phyloP scores from a whole-genome alignment of 768 basidiomycete genomes.

The Leucogyrophana mollusca region DNA sequence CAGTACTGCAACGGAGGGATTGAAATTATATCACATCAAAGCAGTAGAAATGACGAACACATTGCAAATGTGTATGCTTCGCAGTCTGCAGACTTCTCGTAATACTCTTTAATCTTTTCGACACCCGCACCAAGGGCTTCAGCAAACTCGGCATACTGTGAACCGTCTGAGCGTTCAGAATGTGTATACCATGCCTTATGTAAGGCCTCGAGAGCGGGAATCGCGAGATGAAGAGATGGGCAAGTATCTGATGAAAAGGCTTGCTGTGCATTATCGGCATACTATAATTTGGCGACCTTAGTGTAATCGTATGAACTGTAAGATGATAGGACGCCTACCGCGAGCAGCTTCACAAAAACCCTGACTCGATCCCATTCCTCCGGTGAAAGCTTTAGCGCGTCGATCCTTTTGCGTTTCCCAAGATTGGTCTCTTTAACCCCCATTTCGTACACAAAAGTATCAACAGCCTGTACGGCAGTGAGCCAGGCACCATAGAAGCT shows the following conservation, averaged over 20 bases:
- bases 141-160: conserved; percentile 18
- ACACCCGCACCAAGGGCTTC: conserved; percentile 23
- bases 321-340: conserved; percentile 9
- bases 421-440: conserved; percentile 14
- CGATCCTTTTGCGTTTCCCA: conserved; percentile 12
- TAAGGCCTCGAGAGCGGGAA: conserved; percentile 28
- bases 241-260: conserved; percentile 25
- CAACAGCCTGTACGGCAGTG: conserved; percentile 14
- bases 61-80: conserved; percentile 33
- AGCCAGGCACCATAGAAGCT: neutral
- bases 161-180: neutral
- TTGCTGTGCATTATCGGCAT: conserved; percentile 30
- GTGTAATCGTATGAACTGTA: neutral
- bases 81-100: conserved; percentile 28
- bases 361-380: conserved; percentile 23
- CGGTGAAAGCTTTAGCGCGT: conserved; percentile 10
- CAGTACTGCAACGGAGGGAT: conserved; percentile 15
- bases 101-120: conserved; percentile 33
- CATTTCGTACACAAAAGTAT: conserved; percentile 23
- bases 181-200: conserved; percentile 23
- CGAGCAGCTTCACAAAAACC: conserved; percentile 16
- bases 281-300: no score
- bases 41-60: conserved; percentile 18
- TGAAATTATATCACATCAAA: neutral
- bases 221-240: conserved; percentile 22